Evolutionary conservation across 1,139 yeast species (phyloP).

Genomic region (Candida labiduridarum): DNA sequence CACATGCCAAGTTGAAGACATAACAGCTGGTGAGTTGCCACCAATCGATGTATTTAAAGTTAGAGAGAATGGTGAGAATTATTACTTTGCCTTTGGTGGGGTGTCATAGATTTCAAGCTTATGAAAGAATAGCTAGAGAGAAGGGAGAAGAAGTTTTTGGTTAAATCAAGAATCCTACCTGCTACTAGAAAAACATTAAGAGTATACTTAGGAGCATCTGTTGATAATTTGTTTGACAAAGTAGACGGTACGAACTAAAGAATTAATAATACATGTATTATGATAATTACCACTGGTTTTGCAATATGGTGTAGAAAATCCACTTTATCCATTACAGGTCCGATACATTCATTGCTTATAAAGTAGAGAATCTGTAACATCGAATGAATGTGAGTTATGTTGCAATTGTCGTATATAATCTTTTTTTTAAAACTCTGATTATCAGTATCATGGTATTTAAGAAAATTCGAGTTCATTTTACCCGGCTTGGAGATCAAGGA

Average conservation of each 20-base stretch:
- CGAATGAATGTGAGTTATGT: too few species aligned
- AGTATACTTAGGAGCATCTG: constrained; percentile 66
- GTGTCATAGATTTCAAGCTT: constrained; percentile 81
- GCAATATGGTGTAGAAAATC: too few species aligned
- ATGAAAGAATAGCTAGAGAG: constrained; percentile 44
- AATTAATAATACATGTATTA: background rate
- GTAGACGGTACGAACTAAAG: constrained; percentile 6
- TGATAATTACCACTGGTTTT: too few species aligned
- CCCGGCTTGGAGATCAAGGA: too few species aligned
- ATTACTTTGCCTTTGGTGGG: constrained; percentile 86
- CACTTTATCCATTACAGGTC: too few species aligned
- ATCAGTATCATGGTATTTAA: too few species aligned
- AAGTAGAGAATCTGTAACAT: too few species aligned
- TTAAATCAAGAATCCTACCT: constrained; percentile 66
- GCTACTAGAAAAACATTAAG: constrained; percentile 64
- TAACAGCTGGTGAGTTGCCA: constrained; percentile 67
- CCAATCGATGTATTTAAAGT: constrained; percentile 76
- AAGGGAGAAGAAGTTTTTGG: constrained; percentile 46
- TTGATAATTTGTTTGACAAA: constrained; percentile 53
- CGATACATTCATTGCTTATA: too few species aligned
- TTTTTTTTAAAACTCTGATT: too few species aligned
- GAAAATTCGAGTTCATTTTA: too few species aligned
- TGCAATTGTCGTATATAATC: too few species aligned
- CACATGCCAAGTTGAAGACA: constrained; percentile 60
- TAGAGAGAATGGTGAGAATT: constrained; percentile 58